These are phyloP conservation scores for Rhizophora apiculata DNA, from an alignment of 345 rosid species.

Conservation along the genomic window DNA sequence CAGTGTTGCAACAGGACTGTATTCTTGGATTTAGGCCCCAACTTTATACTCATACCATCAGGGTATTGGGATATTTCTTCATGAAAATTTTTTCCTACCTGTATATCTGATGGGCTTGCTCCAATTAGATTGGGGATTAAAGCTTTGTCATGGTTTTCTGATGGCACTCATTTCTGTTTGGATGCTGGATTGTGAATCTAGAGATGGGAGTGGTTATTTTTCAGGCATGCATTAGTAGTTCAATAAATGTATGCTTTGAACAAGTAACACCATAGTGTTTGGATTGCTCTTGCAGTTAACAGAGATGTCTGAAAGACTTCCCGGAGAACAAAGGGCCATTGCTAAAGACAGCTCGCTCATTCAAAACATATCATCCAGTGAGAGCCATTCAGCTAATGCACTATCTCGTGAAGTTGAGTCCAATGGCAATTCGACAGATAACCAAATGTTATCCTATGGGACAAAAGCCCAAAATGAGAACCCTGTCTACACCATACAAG, in stretches of 20 bases:
- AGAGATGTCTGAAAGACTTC: conserved; percentile 48
- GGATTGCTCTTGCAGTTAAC: conserved; percentile 52
- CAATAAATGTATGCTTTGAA: not conserved
- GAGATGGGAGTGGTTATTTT: not conserved
- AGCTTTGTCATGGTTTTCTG: too few species aligned
- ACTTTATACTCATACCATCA: too few species aligned
- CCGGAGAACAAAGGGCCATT: conserved; percentile 33
- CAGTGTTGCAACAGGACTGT: too few species aligned
- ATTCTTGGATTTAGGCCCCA: too few species aligned
- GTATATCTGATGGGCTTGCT: too few species aligned
- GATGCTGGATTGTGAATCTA: too few species aligned
- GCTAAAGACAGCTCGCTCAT: conserved; percentile 24
- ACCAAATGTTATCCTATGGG: conserved; percentile 36
- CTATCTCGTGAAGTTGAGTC: conserved; percentile 36
- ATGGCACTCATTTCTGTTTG: too few species aligned
- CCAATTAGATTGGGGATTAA: too few species aligned
- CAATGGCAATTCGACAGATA: conserved; percentile 31
- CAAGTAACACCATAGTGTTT: conserved; percentile 13
- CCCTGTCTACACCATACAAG: conserved; percentile 58
- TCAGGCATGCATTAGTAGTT: not conserved
- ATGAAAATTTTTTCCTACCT: too few species aligned
- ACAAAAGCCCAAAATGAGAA: conserved; percentile 47
- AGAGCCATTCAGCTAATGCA: conserved; percentile 33
- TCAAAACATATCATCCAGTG: conserved; percentile 21
- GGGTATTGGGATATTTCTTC: too few species aligned